Conservation (phyloP, 441 rosid species). For the Euphorbia celastroides region DNA sequence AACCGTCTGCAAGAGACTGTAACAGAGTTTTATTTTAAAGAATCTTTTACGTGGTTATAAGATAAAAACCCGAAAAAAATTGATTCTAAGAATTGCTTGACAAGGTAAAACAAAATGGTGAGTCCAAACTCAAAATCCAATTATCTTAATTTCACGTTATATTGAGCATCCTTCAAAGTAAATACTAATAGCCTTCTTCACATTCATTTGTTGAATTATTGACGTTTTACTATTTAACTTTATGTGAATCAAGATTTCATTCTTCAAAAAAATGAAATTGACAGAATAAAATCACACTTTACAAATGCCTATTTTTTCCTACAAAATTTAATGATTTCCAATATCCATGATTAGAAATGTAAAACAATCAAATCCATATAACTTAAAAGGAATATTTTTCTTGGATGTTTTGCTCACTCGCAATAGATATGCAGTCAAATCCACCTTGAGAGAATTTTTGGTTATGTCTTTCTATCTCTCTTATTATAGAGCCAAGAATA, state of each 20-base stretch:
- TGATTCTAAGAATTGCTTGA: not conserved
- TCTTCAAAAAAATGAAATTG: not conserved
- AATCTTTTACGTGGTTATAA: too few species aligned
- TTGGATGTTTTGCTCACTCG: not conserved
- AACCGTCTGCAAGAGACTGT: too few species aligned
- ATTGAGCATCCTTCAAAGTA: slow-evolving; percentile 1
- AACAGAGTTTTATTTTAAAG: too few species aligned
- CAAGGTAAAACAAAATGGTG: slow-evolving; percentile 4
- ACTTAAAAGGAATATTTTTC: slow-evolving; percentile 1
- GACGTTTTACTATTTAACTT: not conserved
- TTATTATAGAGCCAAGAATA: too few species aligned
- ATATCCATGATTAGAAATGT: slow-evolving; percentile 5
- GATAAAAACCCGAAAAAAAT: too few species aligned
- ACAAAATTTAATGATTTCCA: not conserved
- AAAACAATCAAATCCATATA: slow-evolving; percentile 21
- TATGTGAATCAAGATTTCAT: not conserved
- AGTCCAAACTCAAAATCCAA: not conserved
- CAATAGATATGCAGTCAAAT: slow-evolving; percentile 17
- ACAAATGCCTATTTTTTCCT: not conserved
- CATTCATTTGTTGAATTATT: not conserved
- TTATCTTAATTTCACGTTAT: not conserved
- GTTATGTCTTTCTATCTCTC: too few species aligned
- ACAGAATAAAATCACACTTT: too few species aligned
- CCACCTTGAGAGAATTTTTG: slow-evolving; percentile 7
- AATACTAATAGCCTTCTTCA: not conserved